Evolutionary conservation across 2,329 filamentous ascomycete species (phyloP).

Genomic region (Fusarium xylarioides): DNA sequence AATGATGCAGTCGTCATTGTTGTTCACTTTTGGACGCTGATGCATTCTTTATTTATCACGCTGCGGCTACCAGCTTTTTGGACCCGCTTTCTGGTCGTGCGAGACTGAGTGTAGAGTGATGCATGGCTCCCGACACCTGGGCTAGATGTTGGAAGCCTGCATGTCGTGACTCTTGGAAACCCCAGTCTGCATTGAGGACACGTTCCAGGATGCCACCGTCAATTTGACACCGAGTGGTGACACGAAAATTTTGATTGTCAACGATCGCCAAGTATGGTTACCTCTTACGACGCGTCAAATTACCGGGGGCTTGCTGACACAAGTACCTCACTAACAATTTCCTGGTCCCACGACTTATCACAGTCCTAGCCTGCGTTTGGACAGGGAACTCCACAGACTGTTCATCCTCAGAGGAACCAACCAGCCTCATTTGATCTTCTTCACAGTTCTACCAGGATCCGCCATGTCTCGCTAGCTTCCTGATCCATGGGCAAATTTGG

Average conservation of each 20-base stretch:
- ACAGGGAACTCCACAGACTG: conserved; percentile 14
- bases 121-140: background rate
- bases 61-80: background rate
- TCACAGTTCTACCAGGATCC: conserved; percentile 30
- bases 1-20: conserved; percentile 18
- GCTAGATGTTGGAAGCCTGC: background rate
- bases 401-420: conserved; percentile 20
- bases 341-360: conserved; percentile 10
- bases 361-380: conserved; percentile 7
- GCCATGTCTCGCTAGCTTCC: conserved; percentile 18
- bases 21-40: conserved; percentile 6
- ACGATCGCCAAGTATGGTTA: conserved; percentile 44
- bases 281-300: conserved; percentile 42
- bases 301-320: conserved; percentile 22
- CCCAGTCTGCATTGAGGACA: conserved; percentile 28
- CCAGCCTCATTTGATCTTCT: conserved; percentile 36
- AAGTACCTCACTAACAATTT: conserved; percentile 55
- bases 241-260: conserved; percentile 46
- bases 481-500: conserved; percentile 11
- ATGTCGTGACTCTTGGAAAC: background rate
- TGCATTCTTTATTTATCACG: conserved; percentile 6
- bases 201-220: conserved; percentile 27
- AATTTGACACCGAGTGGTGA: conserved; percentile 37
- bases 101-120: background rate
- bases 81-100: background rate